Percentiles rank a stretch among this genome's conserved stretches.
These are phyloP conservation scores for Trichocladium uniseriatum DNA, from an alignment of 495 filamentous ascomycete genomes.

Conservation along the genomic window DNA sequence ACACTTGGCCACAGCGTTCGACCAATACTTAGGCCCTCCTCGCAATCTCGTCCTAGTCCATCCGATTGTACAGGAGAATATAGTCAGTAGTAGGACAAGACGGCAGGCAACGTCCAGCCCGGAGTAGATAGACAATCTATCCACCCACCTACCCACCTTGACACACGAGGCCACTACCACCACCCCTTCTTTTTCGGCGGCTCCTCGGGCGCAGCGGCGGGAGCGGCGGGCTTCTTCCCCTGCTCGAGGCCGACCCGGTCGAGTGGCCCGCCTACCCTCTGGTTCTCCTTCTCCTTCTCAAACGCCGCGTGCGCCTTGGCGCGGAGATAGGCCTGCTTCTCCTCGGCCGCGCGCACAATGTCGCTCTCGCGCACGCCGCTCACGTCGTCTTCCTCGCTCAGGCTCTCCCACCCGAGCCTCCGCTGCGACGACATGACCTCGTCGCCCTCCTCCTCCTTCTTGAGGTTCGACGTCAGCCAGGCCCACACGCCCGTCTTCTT, in stretches of 20 bases:
- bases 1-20: background rate
- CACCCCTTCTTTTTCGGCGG: slow-evolving; percentile 4
- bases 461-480: slow-evolving; percentile 41
- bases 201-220: background rate
- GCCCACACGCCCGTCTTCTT: slow-evolving; percentile 11
- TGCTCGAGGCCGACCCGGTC: slow-evolving; percentile 34
- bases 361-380: slow-evolving; percentile 31
- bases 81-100: no score
- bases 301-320: slow-evolving; percentile 40
- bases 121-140: no score
- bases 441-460: slow-evolving; percentile 50
- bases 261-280: slow-evolving; percentile 39
- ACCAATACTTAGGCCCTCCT: no score
- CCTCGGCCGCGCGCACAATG: slow-evolving; percentile 29
- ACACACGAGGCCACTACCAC: background rate
- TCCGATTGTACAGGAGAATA: no score
- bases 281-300: slow-evolving; percentile 40
- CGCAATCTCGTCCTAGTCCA: no score
- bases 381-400: slow-evolving; percentile 30
- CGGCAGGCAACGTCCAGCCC: no score
- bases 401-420: slow-evolving; percentile 28
- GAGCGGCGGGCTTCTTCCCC: background rate
- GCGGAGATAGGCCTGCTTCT: slow-evolving; percentile 19
- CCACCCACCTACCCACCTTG: background rate
- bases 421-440: slow-evolving; percentile 22